Evolutionary conservation across 352 stramenopile species (phyloP).

Genomic region (Phytophthora aleatoria): DNA sequence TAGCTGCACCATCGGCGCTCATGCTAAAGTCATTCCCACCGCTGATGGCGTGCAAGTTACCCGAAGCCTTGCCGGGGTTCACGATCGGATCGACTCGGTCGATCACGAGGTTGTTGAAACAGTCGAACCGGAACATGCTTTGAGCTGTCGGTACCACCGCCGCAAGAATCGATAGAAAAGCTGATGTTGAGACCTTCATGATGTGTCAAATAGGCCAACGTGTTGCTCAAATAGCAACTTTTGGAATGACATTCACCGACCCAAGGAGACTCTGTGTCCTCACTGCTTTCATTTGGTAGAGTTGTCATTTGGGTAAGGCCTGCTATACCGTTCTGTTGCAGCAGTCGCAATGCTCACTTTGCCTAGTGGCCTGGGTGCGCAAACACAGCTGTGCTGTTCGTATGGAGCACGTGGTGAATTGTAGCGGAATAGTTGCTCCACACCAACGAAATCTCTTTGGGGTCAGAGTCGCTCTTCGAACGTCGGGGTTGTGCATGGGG

Average conservation of each 20-base stretch:
- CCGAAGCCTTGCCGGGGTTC: conserved; percentile 23
- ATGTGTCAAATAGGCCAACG: not conserved
- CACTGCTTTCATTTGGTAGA: no score
- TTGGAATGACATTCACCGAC: conserved; percentile 5
- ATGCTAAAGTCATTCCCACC: conserved; percentile 59
- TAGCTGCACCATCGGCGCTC: conserved; percentile 39
- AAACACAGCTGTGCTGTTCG: conserved; percentile 13
- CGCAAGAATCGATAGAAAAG: conserved; percentile 4
- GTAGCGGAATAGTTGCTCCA: not conserved
- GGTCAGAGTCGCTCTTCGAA: conserved; percentile 2
- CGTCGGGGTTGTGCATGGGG: not conserved
- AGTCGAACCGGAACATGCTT: conserved; percentile 56
- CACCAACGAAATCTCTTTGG: conserved; percentile 1
- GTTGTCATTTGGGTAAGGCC: no score
- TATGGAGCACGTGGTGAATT: conserved; percentile 6
- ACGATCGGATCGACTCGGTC: conserved; percentile 57
- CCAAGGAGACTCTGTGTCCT: no score
- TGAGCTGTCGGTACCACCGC: conserved; percentile 4
- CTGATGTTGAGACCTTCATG: conserved; percentile 17
- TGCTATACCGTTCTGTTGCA: conserved; percentile 14
- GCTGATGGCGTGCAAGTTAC: conserved; percentile 50
- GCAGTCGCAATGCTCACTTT: conserved; percentile 15
- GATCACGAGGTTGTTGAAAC: conserved; percentile 61
- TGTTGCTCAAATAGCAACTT: conserved; percentile 10
- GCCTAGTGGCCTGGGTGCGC: not conserved